Percentiles rank a stretch among this genome's conserved stretches.
These are phyloP conservation scores for Ceratocystis destructans DNA, from an alignment of 2,329 filamentous ascomycete species.

Conservation along the genomic window DNA sequence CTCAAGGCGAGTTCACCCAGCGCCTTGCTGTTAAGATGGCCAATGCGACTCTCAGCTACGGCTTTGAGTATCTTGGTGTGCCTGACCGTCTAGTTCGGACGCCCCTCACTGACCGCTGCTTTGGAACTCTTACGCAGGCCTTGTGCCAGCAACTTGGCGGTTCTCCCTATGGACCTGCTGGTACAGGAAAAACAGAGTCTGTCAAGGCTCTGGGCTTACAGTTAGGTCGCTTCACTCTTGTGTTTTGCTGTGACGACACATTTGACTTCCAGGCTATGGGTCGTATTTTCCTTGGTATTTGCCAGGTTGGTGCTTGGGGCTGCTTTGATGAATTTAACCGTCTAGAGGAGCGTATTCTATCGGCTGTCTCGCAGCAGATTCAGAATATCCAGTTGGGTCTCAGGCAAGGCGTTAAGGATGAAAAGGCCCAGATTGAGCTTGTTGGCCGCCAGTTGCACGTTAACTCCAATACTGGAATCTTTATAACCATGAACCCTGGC, in stretches of 20 bases:
- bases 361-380: conserved; percentile 96
- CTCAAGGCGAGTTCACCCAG: conserved; percentile 63
- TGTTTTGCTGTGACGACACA: conserved; percentile 98
- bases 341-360: conserved; percentile 92
- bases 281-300: conserved; percentile 96
- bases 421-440: conserved; percentile 81
- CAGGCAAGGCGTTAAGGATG: conserved; percentile 68
- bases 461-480: conserved; percentile 89
- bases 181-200: conserved; percentile 97
- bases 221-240: conserved; percentile 90
- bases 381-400: conserved; percentile 97
- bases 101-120: conserved; percentile 93
- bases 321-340: conserved; percentile 99
- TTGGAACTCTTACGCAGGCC: conserved; percentile 92
- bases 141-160: conserved; percentile 89
- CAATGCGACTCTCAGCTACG: conserved; percentile 87
- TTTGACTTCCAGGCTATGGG: conserved; percentile 99
- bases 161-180: conserved; percentile 91
- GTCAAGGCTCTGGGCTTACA: conserved; percentile 96
- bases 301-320: conserved; percentile 97
- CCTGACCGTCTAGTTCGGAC: conserved; percentile 92
- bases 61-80: conserved; percentile 95
- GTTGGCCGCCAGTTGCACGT: conserved; percentile 83
- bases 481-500: conserved; percentile 99
- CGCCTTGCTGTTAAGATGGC: conserved; percentile 91